Conservation (phyloP, 2,329 filamentous ascomycete genomes). For the Tricladium varicosporioides region DNA sequence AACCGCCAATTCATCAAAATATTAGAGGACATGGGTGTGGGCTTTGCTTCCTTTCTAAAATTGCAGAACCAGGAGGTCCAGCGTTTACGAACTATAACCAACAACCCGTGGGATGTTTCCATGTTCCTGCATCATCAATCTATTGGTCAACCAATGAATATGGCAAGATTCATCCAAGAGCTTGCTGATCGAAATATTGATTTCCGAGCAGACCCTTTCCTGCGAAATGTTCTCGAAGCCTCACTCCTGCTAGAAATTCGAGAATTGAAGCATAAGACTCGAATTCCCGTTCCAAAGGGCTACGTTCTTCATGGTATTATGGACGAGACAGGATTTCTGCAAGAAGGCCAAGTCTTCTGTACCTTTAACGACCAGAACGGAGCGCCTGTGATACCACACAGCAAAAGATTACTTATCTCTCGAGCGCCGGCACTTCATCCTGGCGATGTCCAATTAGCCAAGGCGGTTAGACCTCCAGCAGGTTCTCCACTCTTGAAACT, state of each 20-base stretch:
- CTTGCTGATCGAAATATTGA: slow-evolving; percentile 58
- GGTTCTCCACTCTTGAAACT: slow-evolving; percentile 60
- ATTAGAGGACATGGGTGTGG: slow-evolving; percentile 71
- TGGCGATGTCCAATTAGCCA: slow-evolving; percentile 70
- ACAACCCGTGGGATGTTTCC: slow-evolving; percentile 58
- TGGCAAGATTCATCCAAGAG: slow-evolving; percentile 61
- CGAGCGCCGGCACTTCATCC: slow-evolving; percentile 80
- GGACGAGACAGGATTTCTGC: slow-evolving; percentile 72
- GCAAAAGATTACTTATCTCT: slow-evolving; percentile 52
- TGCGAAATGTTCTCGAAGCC: slow-evolving; percentile 69
- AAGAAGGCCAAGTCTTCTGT: slow-evolving; percentile 68
- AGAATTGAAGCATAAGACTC: slow-evolving; percentile 73
- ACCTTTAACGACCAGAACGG: slow-evolving; percentile 46
- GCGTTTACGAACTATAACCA: slow-evolving; percentile 57
- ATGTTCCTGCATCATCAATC: slow-evolving; percentile 61
- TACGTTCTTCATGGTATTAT: slow-evolving; percentile 80
- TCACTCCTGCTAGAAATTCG: slow-evolving; percentile 68
- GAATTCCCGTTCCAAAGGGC: slow-evolving; percentile 69
- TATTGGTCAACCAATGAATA: slow-evolving; percentile 57
- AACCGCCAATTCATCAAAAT: slow-evolving; percentile 86
- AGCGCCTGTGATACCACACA: no score
- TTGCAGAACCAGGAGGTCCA: slow-evolving; percentile 63
- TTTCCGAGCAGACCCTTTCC: slow-evolving; percentile 66
- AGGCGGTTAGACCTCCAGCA: slow-evolving; percentile 57
- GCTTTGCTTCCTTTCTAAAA: slow-evolving; percentile 55